Conservation (phyloP, 345 rosid genomes). For the Diplotaxis tenuifolia region DNA sequence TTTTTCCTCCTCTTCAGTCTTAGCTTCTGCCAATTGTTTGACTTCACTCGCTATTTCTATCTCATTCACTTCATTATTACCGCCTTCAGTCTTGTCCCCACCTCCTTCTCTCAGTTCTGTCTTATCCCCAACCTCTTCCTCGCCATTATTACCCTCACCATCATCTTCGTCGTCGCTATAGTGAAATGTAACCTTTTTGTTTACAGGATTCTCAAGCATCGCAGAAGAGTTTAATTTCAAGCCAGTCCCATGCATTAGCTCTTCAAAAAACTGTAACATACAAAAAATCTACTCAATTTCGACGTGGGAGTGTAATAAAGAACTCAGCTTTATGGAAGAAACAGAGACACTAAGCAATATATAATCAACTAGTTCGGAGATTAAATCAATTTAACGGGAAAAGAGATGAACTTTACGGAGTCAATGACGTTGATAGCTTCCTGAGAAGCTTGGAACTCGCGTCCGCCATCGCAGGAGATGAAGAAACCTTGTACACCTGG, state of each 20-base stretch:
- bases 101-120: no score
- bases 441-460: slow-evolving; percentile 54
- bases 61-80: slow-evolving; percentile 27
- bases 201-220: slow-evolving; percentile 49
- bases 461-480: neutral
- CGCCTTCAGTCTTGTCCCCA: no score
- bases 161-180: slow-evolving; percentile 55
- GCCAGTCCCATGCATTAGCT: slow-evolving; percentile 56
- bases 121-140: no score
- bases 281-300: neutral
- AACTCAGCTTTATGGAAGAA: neutral
- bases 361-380: neutral
- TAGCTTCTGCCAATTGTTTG: slow-evolving; percentile 35
- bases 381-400: neutral
- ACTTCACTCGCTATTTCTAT: slow-evolving; percentile 37
- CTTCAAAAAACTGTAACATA: slow-evolving; percentile 72
- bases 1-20: slow-evolving; percentile 31
- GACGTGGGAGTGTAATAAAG: neutral
- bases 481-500: slow-evolving; percentile 83
- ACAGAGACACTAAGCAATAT: neutral
- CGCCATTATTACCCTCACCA: neutral
- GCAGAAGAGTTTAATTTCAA: slow-evolving; percentile 38
- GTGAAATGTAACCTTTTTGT: slow-evolving; percentile 76
- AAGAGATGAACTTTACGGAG: slow-evolving; percentile 50
- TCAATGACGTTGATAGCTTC: slow-evolving; percentile 85